These are phyloP conservation scores for Detonula confervacea DNA, from an alignment of 352 stramenopile genomes.

Conservation along the genomic window DNA sequence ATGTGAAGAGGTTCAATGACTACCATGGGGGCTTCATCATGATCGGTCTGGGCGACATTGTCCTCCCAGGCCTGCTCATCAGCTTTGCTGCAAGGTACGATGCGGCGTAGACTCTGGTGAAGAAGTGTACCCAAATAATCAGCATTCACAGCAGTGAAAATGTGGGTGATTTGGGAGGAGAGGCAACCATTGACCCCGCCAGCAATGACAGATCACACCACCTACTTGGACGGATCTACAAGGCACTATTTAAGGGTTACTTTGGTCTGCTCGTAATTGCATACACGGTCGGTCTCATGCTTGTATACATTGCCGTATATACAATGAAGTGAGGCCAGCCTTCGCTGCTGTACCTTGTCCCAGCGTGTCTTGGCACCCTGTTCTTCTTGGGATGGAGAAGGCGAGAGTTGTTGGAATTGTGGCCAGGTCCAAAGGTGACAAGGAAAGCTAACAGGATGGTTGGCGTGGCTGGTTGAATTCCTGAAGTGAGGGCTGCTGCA, in stretches of 20 bases:
- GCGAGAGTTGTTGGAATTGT: constrained; percentile 72
- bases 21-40: constrained; percentile 89
- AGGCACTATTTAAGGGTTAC: constrained; percentile 70
- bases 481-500: constrained; percentile 10
- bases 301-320: constrained; percentile 90
- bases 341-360: constrained; percentile 92
- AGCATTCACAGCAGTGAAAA: constrained; percentile 3
- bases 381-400: constrained; percentile 63
- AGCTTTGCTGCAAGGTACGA: constrained; percentile 87
- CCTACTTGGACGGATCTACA: constrained; percentile 30
- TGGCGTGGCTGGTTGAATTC: constrained; percentile 35
- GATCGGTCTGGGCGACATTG: constrained; percentile 93
- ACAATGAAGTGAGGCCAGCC: constrained; percentile 88
- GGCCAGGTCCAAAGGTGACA: constrained; percentile 70
- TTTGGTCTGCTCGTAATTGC: constrained; percentile 90
- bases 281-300: constrained; percentile 89
- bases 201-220: constrained; percentile 12
- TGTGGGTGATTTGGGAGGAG: not conserved
- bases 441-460: constrained; percentile 66
- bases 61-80: constrained; percentile 90
- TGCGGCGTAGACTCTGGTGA: constrained; percentile 62
- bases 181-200: constrained; percentile 7
- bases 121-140: constrained; percentile 40
- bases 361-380: constrained; percentile 73
- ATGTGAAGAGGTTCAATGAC: constrained; percentile 85